Conservation (phyloP, 2,329 filamentous ascomycete genomes). For the Monilinia fructigena region DNA sequence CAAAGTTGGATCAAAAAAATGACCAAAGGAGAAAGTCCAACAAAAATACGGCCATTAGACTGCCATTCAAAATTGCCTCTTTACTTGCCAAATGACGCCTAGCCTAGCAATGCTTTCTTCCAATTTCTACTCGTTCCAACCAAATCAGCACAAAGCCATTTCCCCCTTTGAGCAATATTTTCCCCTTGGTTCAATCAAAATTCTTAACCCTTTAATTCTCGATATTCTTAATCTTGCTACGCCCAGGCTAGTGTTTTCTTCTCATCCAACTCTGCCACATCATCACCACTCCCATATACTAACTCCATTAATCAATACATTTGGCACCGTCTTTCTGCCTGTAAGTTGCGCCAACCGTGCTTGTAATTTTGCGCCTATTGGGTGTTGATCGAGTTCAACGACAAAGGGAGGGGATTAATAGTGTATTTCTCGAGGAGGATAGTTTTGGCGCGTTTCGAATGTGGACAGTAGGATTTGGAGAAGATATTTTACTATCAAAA, state of each 20-base stretch:
- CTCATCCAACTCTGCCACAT: constrained; percentile 70
- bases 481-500: constrained; percentile 89
- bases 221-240: constrained; percentile 52
- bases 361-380: constrained; percentile 72
- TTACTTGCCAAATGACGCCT: neutral
- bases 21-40: neutral
- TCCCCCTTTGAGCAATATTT: neutral
- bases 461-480: constrained; percentile 90
- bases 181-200: neutral
- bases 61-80: neutral
- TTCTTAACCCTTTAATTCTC: neutral
- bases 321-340: constrained; percentile 82
- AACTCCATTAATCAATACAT: constrained; percentile 82
- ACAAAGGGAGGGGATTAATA: constrained; percentile 82
- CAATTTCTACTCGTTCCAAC: neutral
- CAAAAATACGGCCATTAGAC: neutral
- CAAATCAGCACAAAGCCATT: neutral
- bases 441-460: constrained; percentile 79
- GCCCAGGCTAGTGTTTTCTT: constrained; percentile 68
- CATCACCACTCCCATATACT: constrained; percentile 88
- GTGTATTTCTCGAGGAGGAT: constrained; percentile 81
- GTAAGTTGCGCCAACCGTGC: constrained; percentile 69
- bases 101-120: neutral
- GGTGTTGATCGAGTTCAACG: constrained; percentile 85
- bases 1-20: neutral